These are phyloP conservation scores for Peniophora sp. DNA, from an alignment of 1,284 basidiomycete species.

Conservation along the genomic window DNA sequence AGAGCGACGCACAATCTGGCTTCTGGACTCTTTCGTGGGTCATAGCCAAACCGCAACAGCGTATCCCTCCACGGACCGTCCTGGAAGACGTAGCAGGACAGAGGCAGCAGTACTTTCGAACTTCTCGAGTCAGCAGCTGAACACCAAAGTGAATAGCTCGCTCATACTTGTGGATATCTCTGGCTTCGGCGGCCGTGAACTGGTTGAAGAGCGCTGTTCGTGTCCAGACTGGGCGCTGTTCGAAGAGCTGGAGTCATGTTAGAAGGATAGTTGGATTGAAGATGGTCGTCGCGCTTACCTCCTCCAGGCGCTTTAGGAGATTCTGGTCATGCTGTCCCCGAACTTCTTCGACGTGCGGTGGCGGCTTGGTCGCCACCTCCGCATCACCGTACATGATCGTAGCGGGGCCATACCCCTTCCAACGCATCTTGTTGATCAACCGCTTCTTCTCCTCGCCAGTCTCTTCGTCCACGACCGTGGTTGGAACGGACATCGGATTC, in stretches of 20 bases:
- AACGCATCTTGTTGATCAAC: constrained; percentile 71
- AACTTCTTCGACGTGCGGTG: constrained; percentile 46
- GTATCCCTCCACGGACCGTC: constrained; percentile 95
- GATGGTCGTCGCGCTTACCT: constrained; percentile 23
- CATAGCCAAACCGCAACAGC: constrained; percentile 82
- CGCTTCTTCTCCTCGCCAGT: constrained; percentile 78
- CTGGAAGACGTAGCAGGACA: constrained; percentile 81
- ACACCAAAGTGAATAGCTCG: constrained; percentile 12
- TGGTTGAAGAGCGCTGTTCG: constrained; percentile 80
- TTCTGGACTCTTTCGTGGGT: constrained; percentile 67
- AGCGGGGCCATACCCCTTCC: constrained; percentile 70
- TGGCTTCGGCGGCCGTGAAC: constrained; percentile 58
- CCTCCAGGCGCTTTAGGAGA: constrained; percentile 50
- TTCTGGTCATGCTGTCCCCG: constrained; percentile 48
- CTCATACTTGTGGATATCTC: constrained; percentile 63
- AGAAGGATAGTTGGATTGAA: neutral
- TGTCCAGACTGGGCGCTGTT: constrained; percentile 83
- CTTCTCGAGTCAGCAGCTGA: constrained; percentile 25
- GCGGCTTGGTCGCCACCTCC: constrained; percentile 58
- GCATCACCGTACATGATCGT: constrained; percentile 62
- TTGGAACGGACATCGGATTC: constrained; percentile 63
- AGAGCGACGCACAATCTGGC: constrained; percentile 59
- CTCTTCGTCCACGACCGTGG: constrained; percentile 57
- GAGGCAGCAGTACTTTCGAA: constrained; percentile 62
- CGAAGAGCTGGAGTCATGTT: constrained; percentile 41